Evolutionary conservation across 495 filamentous ascomycete species (phyloP).

Genomic region (Daldinia concentrica): DNA sequence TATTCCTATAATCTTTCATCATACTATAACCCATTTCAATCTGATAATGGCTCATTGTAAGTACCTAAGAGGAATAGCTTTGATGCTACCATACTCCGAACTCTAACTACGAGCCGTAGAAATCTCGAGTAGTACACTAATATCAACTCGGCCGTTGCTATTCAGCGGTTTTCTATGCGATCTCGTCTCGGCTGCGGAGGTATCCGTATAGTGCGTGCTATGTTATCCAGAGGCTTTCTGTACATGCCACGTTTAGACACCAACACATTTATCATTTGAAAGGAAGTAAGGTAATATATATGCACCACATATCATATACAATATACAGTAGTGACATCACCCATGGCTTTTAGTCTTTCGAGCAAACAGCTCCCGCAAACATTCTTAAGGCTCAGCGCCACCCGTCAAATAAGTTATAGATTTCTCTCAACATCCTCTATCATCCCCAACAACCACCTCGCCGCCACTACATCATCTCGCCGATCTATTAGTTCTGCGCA

Average conservation of each 20-base stretch:
- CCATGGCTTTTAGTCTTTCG: slow-evolving; percentile 19
- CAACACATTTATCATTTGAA: slow-evolving; percentile 9
- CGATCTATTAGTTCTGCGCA: neutral
- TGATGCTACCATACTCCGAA: slow-evolving; percentile 26
- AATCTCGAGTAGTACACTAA: neutral
- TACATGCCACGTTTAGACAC: slow-evolving; percentile 21
- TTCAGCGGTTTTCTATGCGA: neutral
- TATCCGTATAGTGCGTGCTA: slow-evolving; percentile 3
- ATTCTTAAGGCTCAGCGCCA: slow-evolving; percentile 36
- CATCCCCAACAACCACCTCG: slow-evolving; percentile 15
- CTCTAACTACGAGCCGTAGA: slow-evolving; percentile 36
- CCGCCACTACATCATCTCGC: neutral
- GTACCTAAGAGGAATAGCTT: slow-evolving; percentile 1
- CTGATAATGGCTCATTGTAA: neutral
- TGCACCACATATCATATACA: neutral
- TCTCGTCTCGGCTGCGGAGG: slow-evolving; percentile 8
- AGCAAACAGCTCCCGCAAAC: slow-evolving; percentile 26
- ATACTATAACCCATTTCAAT: neutral
- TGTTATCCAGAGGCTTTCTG: slow-evolving; percentile 16
- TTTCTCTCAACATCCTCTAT: slow-evolving; percentile 29
- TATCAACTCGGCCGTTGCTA: neutral
- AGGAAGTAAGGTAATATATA: slow-evolving; percentile 13
- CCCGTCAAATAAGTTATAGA: slow-evolving; percentile 17
- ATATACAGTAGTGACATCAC: slow-evolving; percentile 25
- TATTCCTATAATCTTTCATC: neutral